phyloP scores from a whole-genome alignment of 495 filamentous ascomycete genomes.

The Aspergillus steynii region DNA sequence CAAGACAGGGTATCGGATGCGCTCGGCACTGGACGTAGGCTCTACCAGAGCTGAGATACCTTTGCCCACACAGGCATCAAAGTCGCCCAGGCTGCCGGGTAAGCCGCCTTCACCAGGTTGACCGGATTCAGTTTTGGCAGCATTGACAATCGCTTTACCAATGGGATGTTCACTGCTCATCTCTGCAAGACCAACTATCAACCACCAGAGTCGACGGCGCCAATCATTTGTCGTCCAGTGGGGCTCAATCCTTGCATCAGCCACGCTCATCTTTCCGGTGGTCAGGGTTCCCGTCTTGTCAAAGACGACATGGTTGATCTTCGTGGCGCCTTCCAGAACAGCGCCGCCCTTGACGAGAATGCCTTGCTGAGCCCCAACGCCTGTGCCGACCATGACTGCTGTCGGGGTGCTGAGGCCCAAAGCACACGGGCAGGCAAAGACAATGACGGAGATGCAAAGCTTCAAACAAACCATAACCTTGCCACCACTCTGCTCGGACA shows the following conservation, averaged over 20 bases:
- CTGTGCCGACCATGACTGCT: constrained; percentile 98
- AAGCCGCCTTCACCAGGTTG: constrained; percentile 70
- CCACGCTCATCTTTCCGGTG: constrained; percentile 90
- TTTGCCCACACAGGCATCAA: constrained; percentile 79
- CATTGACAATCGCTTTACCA: constrained; percentile 75
- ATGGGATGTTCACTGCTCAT: constrained; percentile 95
- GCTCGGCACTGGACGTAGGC: constrained; percentile 64
- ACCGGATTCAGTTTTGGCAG: constrained; percentile 72
- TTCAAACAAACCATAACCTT: constrained; percentile 95
- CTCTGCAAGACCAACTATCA: constrained; percentile 87
- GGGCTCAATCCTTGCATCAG: constrained; percentile 62
- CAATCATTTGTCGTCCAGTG: constrained; percentile 69
- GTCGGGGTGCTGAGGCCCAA: constrained; percentile 93
- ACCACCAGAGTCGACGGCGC: constrained; percentile 85
- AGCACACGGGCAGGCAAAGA: constrained; percentile 96
- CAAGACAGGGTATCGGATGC: constrained; percentile 71
- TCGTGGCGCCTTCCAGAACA: constrained; percentile 88
- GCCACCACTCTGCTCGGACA: constrained; percentile 76
- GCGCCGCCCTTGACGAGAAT: constrained; percentile 97
- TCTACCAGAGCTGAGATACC: constrained; percentile 83
- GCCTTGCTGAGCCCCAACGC: constrained; percentile 93
- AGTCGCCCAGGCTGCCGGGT: constrained; percentile 81
- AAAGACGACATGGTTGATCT: constrained; percentile 91
- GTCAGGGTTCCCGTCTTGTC: constrained; percentile 99
- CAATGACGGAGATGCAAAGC: constrained; percentile 97